Conservation (phyloP, 2,329 filamentous ascomycete species). For the Chlorencoelia australis region DNA sequence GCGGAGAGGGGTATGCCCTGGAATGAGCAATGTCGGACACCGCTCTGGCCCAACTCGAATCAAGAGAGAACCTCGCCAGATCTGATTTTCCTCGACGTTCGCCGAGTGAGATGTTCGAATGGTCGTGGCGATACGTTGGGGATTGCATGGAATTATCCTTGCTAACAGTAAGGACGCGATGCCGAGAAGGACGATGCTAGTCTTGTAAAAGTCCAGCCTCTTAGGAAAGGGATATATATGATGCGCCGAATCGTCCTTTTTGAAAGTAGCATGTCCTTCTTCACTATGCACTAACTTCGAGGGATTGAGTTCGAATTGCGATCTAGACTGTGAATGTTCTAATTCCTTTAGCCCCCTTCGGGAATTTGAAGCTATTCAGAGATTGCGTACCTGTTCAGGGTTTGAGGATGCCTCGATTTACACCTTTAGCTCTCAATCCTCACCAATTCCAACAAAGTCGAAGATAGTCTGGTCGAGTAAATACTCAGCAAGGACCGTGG, state of each 20-base stretch:
- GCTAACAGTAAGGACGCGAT: slow-evolving; percentile 8
- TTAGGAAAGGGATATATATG: slow-evolving; percentile 9
- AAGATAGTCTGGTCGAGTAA: too few relatives aligned
- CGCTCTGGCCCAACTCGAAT: slow-evolving; percentile 45
- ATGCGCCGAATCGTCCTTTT: slow-evolving; percentile 4
- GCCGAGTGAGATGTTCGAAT: slow-evolving; percentile 37
- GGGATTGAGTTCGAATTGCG: too few relatives aligned
- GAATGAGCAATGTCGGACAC: slow-evolving; percentile 44
- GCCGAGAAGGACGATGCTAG: slow-evolving; percentile 13
- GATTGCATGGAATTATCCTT: slow-evolving; percentile 42
- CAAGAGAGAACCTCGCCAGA: slow-evolving; percentile 44
- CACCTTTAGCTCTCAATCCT: too few relatives aligned
- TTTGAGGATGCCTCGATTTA: too few relatives aligned
- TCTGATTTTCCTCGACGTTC: slow-evolving; percentile 48
- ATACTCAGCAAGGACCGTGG: too few relatives aligned
- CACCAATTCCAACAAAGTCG: too few relatives aligned
- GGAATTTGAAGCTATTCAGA: too few relatives aligned
- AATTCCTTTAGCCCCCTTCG: too few relatives aligned
- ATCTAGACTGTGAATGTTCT: too few relatives aligned
- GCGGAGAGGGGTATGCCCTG: slow-evolving; percentile 60
- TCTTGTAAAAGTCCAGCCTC: slow-evolving; percentile 12
- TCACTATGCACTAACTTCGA: too few relatives aligned
- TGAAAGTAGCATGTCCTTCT: slow-evolving; percentile 14
- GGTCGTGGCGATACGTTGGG: slow-evolving; percentile 35
- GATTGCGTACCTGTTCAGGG: too few relatives aligned